Percentiles rank a stretch among this genome's conserved stretches.
Evolutionary conservation across 345 rosid genomes (phyloP).

Genomic region (Populus ilicifolia): DNA sequence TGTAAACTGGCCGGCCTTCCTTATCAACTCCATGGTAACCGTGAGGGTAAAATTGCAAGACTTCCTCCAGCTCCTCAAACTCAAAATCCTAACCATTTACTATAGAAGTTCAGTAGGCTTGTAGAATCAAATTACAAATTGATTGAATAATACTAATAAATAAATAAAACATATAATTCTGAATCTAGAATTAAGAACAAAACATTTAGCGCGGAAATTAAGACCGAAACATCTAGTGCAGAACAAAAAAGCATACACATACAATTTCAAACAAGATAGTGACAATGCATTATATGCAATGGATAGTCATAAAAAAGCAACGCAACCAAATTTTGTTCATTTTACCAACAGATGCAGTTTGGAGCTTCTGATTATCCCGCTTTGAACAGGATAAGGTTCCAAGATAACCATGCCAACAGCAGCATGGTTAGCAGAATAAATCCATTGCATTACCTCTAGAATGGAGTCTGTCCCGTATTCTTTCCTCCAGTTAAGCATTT

Average conservation of each 20-base stretch:
- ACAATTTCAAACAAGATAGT: not conserved
- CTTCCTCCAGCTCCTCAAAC: slow-evolving; percentile 87
- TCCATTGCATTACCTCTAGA: slow-evolving; percentile 49
- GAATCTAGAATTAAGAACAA: not conserved
- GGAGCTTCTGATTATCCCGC: not conserved
- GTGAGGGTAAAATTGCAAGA: slow-evolving; percentile 86
- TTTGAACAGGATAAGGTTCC: not conserved
- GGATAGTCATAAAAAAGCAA: not conserved
- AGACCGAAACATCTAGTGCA: not conserved
- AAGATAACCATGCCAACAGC: not conserved
- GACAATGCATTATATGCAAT: not conserved
- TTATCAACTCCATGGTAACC: slow-evolving; percentile 98
- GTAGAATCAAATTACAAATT: not conserved
- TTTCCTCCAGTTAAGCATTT: slow-evolving; percentile 93
- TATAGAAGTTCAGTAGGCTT: not conserved
- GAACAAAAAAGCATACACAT: not conserved
- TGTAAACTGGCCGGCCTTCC: slow-evolving; percentile 94
- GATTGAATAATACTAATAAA: not conserved
- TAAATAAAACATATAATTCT: not conserved
- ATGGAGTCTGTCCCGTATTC: slow-evolving; percentile 81
- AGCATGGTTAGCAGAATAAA: not conserved
- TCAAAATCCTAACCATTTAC: slow-evolving; percentile 62
- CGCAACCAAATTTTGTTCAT: not conserved
- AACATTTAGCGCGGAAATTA: not conserved
- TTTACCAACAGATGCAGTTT: slow-evolving; percentile 6